phyloP scores from a whole-genome alignment of 108 stramenopile species.

The Cyclotella sp. region DNA sequence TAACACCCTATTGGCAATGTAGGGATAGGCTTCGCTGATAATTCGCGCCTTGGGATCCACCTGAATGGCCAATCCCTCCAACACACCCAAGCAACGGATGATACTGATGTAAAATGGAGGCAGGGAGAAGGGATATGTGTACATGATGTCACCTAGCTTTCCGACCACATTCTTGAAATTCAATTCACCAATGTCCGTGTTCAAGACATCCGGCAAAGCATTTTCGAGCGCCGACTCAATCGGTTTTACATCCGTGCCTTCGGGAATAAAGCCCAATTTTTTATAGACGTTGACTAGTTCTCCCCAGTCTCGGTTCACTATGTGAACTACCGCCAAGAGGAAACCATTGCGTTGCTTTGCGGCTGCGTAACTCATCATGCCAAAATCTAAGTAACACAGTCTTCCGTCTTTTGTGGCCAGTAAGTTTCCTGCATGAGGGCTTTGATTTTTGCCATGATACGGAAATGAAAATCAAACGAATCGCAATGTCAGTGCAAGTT shows the following conservation, averaged over 20 bases:
- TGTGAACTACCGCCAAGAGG: slow-evolving; percentile 95
- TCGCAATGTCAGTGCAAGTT: too few species aligned
- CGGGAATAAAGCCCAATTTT: slow-evolving; percentile 93
- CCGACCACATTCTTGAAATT: slow-evolving; percentile 97
- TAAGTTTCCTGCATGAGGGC: slow-evolving; percentile 85
- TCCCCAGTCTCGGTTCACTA: slow-evolving; percentile 95
- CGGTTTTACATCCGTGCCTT: slow-evolving; percentile 81
- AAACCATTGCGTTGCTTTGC: slow-evolving; percentile 91
- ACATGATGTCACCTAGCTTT: slow-evolving; percentile 97
- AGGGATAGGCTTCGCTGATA: slow-evolving; percentile 93
- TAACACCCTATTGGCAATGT: slow-evolving; percentile 93
- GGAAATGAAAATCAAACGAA: too few species aligned
- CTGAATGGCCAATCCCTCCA: slow-evolving; percentile 96
- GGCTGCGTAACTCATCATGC: slow-evolving; percentile 95
- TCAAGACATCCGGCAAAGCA: slow-evolving; percentile 94
- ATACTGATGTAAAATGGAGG: slow-evolving; percentile 98
- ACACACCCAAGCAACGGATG: slow-evolving; percentile 95
- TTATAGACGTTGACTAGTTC: slow-evolving; percentile 87
- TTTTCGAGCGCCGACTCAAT: slow-evolving; percentile 90
- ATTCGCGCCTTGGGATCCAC: slow-evolving; percentile 91
- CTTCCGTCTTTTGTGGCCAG: slow-evolving; percentile 84
- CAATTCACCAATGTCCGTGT: slow-evolving; percentile 90
- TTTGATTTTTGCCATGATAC: neutral
- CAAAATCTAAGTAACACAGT: slow-evolving; percentile 95
- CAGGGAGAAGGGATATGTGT: slow-evolving; percentile 94